Base-by-base conservation (phyloP, 257 asterid genomes). In the Solanum dulcamara region DNA sequence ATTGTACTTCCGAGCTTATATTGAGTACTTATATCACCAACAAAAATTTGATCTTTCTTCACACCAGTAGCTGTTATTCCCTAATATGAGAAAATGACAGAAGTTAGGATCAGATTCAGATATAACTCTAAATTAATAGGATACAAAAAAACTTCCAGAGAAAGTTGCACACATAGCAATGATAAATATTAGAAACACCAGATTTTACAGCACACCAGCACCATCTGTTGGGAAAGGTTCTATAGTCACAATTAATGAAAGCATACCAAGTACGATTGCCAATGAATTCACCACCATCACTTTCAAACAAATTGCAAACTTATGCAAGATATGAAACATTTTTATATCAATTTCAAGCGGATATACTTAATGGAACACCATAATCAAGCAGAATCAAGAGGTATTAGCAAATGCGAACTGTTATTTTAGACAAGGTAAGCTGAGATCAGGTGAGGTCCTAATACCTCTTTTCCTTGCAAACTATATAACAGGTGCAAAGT, bases 31-130 rank as follows among this genome's bases (percentile, higher is more conserved):
- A 95, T 86, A 85, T 94, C 98, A 89, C 96, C 97, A 66, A 93
- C 87, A 89, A 94, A 95, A 33, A 92, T 88, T 84, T 94, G 90
- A 88, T 91, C 95, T 91, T 88, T 92, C 90, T 92, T 95, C 18
- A 94, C 86, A 46, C 98, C 98, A 89, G 90, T 89, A 71, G 96
- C 98, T 18, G 96, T 92, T 84, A 95, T 87, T 80, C 96, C 98
- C 98, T 95, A 77, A 44, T 30, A 77, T 46, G 28, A 77, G 62
- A 77, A 77, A 77, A 46, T 48, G 55, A 44, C 26, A 3, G 42
- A 77, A 77, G 42, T 46, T 77, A 26, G 40, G 62, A 46, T 26
- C 40, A 10, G 81, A 46, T 46, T 77, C 82, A 46, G 4, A 77
- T 46, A 44, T 50, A 28, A 46, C 26, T 77, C 42, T 46, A 77